phyloP scores from a whole-genome alignment of 2,329 filamentous ascomycete genomes.

The Trichoderma atroviride region DNA sequence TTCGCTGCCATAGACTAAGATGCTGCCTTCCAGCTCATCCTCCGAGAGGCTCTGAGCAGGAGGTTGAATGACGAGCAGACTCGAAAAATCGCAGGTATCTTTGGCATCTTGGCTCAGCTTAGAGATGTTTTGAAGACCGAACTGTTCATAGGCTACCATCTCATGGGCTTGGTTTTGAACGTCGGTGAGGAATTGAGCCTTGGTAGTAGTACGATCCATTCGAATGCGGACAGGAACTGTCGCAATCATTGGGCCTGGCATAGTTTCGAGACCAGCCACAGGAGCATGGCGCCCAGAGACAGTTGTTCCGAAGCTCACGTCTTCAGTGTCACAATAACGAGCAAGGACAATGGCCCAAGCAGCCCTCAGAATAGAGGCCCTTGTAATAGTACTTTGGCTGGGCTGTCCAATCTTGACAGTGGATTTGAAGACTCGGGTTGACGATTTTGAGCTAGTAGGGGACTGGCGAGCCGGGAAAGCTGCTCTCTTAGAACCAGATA shows the following conservation, averaged over 20 bases:
- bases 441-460: neutral
- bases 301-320: slow-evolving; percentile 35
- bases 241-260: slow-evolving; percentile 35
- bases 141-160: slow-evolving; percentile 28
- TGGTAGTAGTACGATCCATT: slow-evolving; percentile 35
- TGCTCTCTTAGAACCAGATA: slow-evolving; percentile 18
- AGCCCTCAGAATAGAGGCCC: slow-evolving; percentile 29
- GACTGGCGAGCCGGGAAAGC: slow-evolving; percentile 23
- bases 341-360: slow-evolving; percentile 40
- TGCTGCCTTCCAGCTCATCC: neutral
- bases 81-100: slow-evolving; percentile 28
- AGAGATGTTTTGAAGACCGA: slow-evolving; percentile 30
- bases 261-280: slow-evolving; percentile 31
- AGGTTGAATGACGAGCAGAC: slow-evolving; percentile 28
- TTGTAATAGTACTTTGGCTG: slow-evolving; percentile 15
- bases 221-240: slow-evolving; percentile 33
- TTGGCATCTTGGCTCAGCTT: slow-evolving; percentile 28
- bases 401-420: neutral
- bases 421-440: neutral
- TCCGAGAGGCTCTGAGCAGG: slow-evolving; percentile 3
- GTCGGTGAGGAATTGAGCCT: slow-evolving; percentile 47
- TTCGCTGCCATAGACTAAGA: slow-evolving; percentile 1
- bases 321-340: slow-evolving; percentile 40
- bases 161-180: slow-evolving; percentile 28
- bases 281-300: slow-evolving; percentile 33